Evolutionary conservation across 139 green algal species (phyloP), one percentile per base, ranked within the genome.

Genomic region (Chlamydomonas urium): DNA sequence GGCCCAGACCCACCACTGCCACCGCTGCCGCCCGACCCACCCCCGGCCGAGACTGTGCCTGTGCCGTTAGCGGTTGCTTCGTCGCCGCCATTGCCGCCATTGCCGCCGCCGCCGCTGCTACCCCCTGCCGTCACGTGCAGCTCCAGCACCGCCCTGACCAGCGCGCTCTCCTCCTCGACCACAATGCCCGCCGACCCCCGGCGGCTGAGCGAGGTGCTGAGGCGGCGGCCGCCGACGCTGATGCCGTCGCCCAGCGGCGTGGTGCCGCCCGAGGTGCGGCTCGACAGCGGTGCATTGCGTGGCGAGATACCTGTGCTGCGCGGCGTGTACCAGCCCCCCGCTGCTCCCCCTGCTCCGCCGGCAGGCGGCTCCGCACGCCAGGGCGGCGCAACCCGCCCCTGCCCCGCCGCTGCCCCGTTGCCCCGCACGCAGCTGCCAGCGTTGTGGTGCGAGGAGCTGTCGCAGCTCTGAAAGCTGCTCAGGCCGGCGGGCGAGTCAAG

Each of bases 81-180:
- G 8, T 2, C 33, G 4, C 36, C 38, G 35, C 35, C 23, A 34
- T 53, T 66, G 66, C 38, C 36, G 33, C 74, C 57, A n/a, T 35
- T 60, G 63, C 72, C n/a, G 65, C 65, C 33, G 38, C 29, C 38
- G 29, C 36, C 4, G 17, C 28, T 59, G 42, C 24, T 38, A 28
- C 56, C 42, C 2, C 34, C 58, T 32, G 38, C 37, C 37, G 66
- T 58, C 33, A 83, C 38, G 23, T 38, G 72, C 62, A 77, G 45
- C n/a, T 36, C 33, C 48, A 83, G 71, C 37, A 73, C 65, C 61
- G 47, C 48, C 24, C 57, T 70, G 21, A 56, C 17, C 21, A 56
- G 45, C 45, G 21, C 21, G 45, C 45, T 56, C 17, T 56, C 45
- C 45, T 56, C 45, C 21, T 56, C 45, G 17, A 56, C 17, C 45